Conservation (phyloP, 371 early-diverging fungal species). For the Apophysomyces sp. region DNA sequence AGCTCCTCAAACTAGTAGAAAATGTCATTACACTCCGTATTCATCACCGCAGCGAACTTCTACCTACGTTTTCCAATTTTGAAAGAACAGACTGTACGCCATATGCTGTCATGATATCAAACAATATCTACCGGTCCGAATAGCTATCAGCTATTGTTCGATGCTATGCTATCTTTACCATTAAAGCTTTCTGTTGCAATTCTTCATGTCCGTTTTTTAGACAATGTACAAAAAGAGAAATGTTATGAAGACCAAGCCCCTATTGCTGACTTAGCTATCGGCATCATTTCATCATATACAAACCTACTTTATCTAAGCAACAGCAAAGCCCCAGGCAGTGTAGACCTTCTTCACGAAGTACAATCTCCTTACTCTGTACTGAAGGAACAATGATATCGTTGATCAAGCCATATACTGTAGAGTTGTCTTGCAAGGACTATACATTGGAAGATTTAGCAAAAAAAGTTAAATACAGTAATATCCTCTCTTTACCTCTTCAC, state of each 20-base stretch:
- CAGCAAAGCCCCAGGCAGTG: conserved; percentile 83
- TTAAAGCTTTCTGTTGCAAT: conserved; percentile 45
- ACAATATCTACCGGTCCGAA: conserved; percentile 48
- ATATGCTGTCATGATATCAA: conserved; percentile 60
- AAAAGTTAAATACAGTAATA: not conserved
- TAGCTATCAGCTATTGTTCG: not conserved
- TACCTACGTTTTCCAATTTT: conserved; percentile 39
- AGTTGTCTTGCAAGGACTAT: conserved; percentile 66
- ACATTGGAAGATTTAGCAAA: not conserved
- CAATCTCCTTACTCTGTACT: conserved; percentile 65
- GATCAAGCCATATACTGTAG: conserved; percentile 75
- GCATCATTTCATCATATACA: no score
- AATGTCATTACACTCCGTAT: not conserved
- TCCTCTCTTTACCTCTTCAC: conserved; percentile 48
- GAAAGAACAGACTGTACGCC: conserved; percentile 36
- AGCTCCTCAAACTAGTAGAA: conserved; percentile 33
- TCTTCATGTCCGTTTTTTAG: conserved; percentile 41
- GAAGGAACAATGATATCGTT: conserved; percentile 82
- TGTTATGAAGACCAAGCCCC: conserved; percentile 49
- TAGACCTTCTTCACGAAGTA: conserved; percentile 73
- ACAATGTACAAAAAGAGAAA: conserved; percentile 44
- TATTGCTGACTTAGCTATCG: not conserved
- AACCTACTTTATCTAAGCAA: conserved; percentile 56
- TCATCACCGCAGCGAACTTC: not conserved
- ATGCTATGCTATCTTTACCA: conserved; percentile 23